Percentiles rank a stretch among this genome's conserved stretches.
phyloP scores from a whole-genome alignment of 139 green algal genomes.

The Axilococcus clingmanii region DNA sequence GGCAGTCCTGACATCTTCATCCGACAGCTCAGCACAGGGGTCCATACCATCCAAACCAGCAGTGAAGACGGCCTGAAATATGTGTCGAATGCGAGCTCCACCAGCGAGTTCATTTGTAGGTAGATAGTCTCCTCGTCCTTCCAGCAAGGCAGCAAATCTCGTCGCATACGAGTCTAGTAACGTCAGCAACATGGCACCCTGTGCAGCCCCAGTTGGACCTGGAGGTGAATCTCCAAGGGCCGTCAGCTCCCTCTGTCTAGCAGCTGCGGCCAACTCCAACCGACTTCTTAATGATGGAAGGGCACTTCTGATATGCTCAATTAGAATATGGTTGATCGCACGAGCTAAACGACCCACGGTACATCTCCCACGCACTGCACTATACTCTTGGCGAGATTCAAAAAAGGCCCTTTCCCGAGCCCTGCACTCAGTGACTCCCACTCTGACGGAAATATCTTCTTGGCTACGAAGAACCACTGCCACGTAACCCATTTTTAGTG shows the following conservation, averaged over 20 bases:
- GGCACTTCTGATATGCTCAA: constrained; percentile 66
- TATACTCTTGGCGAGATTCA: constrained; percentile 46
- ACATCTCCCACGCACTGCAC: constrained; percentile 40
- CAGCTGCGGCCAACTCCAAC: constrained; percentile 33
- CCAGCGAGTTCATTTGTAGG: constrained; percentile 69
- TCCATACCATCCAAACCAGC: constrained; percentile 39
- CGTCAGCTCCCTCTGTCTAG: constrained; percentile 29
- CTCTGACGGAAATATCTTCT: constrained; percentile 56
- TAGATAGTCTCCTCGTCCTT: constrained; percentile 66
- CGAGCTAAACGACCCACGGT: constrained; percentile 54
- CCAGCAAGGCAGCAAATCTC: constrained; percentile 67
- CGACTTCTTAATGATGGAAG: constrained; percentile 33
- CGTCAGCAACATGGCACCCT: constrained; percentile 61
- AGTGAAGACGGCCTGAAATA: constrained; percentile 77
- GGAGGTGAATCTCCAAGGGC: constrained; percentile 39
- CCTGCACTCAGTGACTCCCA: constrained; percentile 22
- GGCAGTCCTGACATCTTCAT: constrained; percentile 83
- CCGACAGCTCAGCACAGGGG: constrained; percentile 54
- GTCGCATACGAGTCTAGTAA: constrained; percentile 77
- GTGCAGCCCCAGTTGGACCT: constrained; percentile 23
- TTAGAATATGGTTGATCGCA: constrained; percentile 80
- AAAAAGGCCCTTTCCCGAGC: constrained; percentile 53
- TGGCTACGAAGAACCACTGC: constrained; percentile 82
- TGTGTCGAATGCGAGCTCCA: constrained; percentile 70
- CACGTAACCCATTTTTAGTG: constrained; percentile 85